Percentiles rank a stretch among this genome's conserved stretches.
Evolutionary conservation across 371 early-diverging fungal genomes (phyloP).

Genomic region (Fennellomyces sp.): DNA sequence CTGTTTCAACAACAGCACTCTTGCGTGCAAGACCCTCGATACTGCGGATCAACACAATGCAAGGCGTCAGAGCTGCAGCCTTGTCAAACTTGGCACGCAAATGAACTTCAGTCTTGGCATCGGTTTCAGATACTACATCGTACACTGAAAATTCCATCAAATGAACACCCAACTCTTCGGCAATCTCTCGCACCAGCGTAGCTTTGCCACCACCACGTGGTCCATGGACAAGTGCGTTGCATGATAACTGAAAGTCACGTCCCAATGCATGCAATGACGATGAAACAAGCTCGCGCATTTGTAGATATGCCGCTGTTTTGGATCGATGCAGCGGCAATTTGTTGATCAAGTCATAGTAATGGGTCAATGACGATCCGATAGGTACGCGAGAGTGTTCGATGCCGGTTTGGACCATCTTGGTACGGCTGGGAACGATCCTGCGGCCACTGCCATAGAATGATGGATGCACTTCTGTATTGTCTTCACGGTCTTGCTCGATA

Average conservation of each 20-base stretch:
- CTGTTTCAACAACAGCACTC: constrained; percentile 66
- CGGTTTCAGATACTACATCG: constrained; percentile 80
- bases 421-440: constrained; percentile 59
- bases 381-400: constrained; percentile 68
- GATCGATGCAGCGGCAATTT: constrained; percentile 37
- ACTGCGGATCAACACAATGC: constrained; percentile 75
- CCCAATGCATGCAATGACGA: constrained; percentile 80
- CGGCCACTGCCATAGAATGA: constrained; percentile 46
- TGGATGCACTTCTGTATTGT: constrained; percentile 29
- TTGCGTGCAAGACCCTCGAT: constrained; percentile 82
- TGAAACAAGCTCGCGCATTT: constrained; percentile 59
- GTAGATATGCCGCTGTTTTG: constrained; percentile 25
- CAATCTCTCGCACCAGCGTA: constrained; percentile 63
- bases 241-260: constrained; percentile 65
- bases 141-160: constrained; percentile 72
- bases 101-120: constrained; percentile 76
- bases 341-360: constrained; percentile 35
- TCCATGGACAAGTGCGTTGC: constrained; percentile 80
- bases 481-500: constrained; percentile 24
- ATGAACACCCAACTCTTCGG: constrained; percentile 78
- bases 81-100: constrained; percentile 78
- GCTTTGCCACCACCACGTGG: constrained; percentile 87
- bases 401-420: constrained; percentile 70
- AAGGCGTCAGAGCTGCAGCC: constrained; percentile 79
- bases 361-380: constrained; percentile 33